phyloP scores from a whole-genome alignment of 208 protist species.

The Acanthamoeba divionensis region DNA sequence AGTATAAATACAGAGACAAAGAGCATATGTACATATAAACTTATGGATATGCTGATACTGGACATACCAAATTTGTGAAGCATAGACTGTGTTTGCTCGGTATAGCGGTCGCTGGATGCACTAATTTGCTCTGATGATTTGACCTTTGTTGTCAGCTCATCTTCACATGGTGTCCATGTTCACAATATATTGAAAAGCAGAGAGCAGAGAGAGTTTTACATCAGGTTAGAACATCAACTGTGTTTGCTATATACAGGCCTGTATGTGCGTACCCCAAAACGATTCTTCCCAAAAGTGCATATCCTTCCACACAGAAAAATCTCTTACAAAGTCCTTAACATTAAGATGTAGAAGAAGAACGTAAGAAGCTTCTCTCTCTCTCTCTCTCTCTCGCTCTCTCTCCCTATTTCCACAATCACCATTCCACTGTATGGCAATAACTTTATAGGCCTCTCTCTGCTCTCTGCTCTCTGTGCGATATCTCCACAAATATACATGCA shows the following conservation, averaged over 20 bases:
- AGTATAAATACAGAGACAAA: no score
- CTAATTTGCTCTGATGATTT: not conserved
- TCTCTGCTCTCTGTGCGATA: no score
- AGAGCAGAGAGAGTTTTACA: not conserved
- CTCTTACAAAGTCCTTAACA: conserved; percentile 19
- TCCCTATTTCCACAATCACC: no score
- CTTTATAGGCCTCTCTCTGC: not conserved
- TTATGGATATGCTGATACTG: no score
- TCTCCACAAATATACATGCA: no score
- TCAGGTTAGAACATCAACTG: not conserved
- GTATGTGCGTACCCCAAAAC: not conserved
- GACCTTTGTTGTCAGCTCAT: not conserved
- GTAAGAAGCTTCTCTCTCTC: not conserved
- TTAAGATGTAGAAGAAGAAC: not conserved
- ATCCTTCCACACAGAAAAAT: conserved; percentile 39
- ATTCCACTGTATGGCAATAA: not conserved
- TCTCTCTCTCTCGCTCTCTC: no score
- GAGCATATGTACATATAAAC: no score
- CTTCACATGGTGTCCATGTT: not conserved
- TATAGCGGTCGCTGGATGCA: not conserved
- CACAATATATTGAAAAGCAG: not conserved
- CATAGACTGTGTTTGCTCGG: not conserved
- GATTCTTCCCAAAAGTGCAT: conserved; percentile 8
- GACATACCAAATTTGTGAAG: conserved; percentile 18
- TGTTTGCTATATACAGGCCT: not conserved